Evolutionary conservation across 345 rosid genomes (phyloP), one percentile per base, ranked within the genome.

Genomic region (Lenwebbia sp.): DNA sequence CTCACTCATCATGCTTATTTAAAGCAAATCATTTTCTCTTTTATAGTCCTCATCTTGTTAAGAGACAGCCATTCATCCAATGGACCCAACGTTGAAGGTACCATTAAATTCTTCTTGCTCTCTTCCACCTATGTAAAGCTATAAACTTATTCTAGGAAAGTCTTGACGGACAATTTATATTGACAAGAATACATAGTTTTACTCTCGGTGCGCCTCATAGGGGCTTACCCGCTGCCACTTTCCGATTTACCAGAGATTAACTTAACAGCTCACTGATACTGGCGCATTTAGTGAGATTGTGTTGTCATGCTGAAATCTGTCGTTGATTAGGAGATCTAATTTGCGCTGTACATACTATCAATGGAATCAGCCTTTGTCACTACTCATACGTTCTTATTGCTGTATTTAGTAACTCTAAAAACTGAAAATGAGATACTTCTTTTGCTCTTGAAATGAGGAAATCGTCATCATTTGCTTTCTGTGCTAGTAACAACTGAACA

Each of bases 41-140:
- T 94, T 85, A 60, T 91, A 52, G 74, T 88, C 83, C 87, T 94
- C 78, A 84, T 89, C 85, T 87, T 90, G 53, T 44, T 91, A 76
- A 86, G 86, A 74, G 54, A 86, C 88, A 87, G 86, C 85, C 88
- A 75, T 89, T 88, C 98, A 85, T 83, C 95, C 86, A 90, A 85
- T 74, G 90, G 87, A 53, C 93, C 98, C 70, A 95, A 94, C 86
- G 83, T 94, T 40, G 97, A 96, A 93, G 98, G 99, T 95, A 89
- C 33, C 56, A 21, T 85, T 13, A 51, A 54, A 58, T 22, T 14
- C 51, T 33, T 23, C 44, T 30, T 57, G 62, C 56, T 82, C 19
- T 41, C 82, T 83, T 40, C 56, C 82, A 19, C 23, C 81, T 70
- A 70, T 37, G 81, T 37, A 70, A 70, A 70, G 81, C 81, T 37